phyloP scores from a whole-genome alignment of 176 grass and related monocot species.

The Paspalum notatum region DNA sequence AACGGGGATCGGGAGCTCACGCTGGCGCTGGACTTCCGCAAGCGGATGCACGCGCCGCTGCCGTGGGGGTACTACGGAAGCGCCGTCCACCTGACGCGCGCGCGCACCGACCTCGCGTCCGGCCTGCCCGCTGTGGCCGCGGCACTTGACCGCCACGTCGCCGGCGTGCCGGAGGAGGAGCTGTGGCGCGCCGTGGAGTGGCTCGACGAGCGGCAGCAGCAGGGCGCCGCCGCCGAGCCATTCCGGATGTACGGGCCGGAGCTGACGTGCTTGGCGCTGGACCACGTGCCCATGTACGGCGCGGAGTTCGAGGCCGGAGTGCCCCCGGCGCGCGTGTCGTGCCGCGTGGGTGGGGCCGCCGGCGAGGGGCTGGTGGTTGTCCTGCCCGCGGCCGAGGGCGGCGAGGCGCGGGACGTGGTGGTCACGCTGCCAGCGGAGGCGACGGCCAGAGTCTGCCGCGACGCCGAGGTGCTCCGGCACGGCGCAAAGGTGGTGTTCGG shows the following conservation, averaged over 20 bases:
- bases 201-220: slow-evolving; percentile 49
- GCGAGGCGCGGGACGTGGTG: slow-evolving; percentile 59
- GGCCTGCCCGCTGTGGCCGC: slow-evolving; percentile 50
- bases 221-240: slow-evolving; percentile 13
- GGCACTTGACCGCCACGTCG: slow-evolving; percentile 46
- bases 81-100: slow-evolving; percentile 57
- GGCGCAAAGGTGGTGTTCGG: slow-evolving; percentile 56
- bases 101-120: slow-evolving; percentile 53
- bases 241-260: slow-evolving; percentile 94
- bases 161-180: slow-evolving; percentile 55
- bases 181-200: slow-evolving; percentile 70
- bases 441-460: slow-evolving; percentile 52
- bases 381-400: slow-evolving; percentile 47
- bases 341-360: slow-evolving; percentile 42
- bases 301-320: slow-evolving; percentile 53
- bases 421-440: slow-evolving; percentile 66
- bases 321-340: slow-evolving; percentile 52
- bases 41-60: slow-evolving; percentile 75
- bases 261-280: slow-evolving; percentile 78
- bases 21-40: slow-evolving; percentile 71
- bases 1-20: slow-evolving; percentile 53
- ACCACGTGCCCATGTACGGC: slow-evolving; percentile 61
- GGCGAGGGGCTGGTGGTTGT: slow-evolving; percentile 78
- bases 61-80: slow-evolving; percentile 77
- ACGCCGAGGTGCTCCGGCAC: slow-evolving; percentile 61